Evolutionary conservation across 306 rosid genomes (phyloP), one percentile per base, ranked within the genome.

Genomic region (Trifolium pratense): DNA sequence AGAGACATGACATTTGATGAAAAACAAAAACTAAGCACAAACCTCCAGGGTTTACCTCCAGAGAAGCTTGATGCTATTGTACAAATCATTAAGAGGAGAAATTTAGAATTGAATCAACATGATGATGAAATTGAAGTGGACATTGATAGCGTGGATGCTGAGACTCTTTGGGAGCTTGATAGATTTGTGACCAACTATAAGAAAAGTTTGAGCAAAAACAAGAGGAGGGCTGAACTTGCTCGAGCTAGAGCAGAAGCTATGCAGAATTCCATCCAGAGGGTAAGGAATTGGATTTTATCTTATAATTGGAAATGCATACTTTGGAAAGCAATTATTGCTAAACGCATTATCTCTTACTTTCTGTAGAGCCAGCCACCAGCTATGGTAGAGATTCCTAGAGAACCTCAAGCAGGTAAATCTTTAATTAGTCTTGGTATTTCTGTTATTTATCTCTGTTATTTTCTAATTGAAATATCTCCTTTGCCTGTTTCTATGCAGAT

Each of bases 151-250:
- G 94, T 94, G 68, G 97, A 94, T 83, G 83, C 87, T 37, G 97
- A 91, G 85, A 94, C 95, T 61, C 91, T 94, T 39, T 94, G 96
- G 98, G 97, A 94, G 86, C 98, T 91, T 53, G 98, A 94, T 82
- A 88, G 97, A 84, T 89, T 88, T 82, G 95, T 94, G 43, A 89
- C 96, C 52, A 94, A 94, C 84, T 89, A 87, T 64, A 94, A 89
- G 90, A 94, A 94, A 86, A 88, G 95, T 80, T 86, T 94, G 84
- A 94, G 96, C 87, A 94, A 94, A 78, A 83, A 88, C 83, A 94
- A 91, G 85, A 84, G 97, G 55, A 94, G 84, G 79, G 94, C 90
- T 29, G 98, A 89, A 74, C 87, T 89, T 67, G 97, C 98, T 46
- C 91, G 68, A 73, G 91, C 88, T 45, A 79, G 91, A 84, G 87